A percentile compares a stretch with the other conserved stretches of the same genome.
Conservation (phyloP, 495 filamentous ascomycete species). For the Aspergillus biplanus region DNA sequence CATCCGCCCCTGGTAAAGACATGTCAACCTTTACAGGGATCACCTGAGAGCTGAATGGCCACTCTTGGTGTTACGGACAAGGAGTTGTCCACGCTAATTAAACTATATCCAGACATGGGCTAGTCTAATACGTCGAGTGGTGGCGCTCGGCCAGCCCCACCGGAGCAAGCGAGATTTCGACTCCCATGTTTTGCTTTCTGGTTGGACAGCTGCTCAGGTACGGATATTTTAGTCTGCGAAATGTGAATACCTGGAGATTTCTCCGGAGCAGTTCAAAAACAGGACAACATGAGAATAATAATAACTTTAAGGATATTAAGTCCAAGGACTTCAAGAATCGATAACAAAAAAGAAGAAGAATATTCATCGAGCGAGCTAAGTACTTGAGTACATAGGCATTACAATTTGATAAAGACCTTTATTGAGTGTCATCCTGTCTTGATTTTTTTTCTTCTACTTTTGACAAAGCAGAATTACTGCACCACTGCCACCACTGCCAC, state of each 20-base stretch:
- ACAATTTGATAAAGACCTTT: too few relatives aligned
- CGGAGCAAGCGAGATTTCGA: slow-evolving; percentile 35
- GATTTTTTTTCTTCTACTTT: too few relatives aligned
- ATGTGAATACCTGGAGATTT: slow-evolving; percentile 22
- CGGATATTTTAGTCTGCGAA: slow-evolving; percentile 28
- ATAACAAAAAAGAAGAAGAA: neutral
- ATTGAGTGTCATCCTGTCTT: too few relatives aligned
- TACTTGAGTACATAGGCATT: too few relatives aligned
- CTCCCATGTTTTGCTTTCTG: slow-evolving; percentile 25
- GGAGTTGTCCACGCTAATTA: slow-evolving; percentile 23
- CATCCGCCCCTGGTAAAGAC: slow-evolving; percentile 16
- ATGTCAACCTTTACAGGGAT: slow-evolving; percentile 20
- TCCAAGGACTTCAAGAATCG: neutral
- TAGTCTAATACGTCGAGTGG: slow-evolving; percentile 18
- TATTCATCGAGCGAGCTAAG: neutral
- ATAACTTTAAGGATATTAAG: too few relatives aligned
- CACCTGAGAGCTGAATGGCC: slow-evolving; percentile 13
- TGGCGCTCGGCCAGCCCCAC: slow-evolving; percentile 28
- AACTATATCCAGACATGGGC: slow-evolving; percentile 17
- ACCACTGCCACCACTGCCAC: too few relatives aligned
- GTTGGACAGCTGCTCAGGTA: slow-evolving; percentile 36
- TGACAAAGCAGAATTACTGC: too few relatives aligned
- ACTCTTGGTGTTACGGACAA: slow-evolving; percentile 4
- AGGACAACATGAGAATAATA: slow-evolving; percentile 10
- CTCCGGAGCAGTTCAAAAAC: slow-evolving; percentile 21